Base-by-base conservation (phyloP, 768 basidiomycete genomes). In the Russula virescens region DNA sequence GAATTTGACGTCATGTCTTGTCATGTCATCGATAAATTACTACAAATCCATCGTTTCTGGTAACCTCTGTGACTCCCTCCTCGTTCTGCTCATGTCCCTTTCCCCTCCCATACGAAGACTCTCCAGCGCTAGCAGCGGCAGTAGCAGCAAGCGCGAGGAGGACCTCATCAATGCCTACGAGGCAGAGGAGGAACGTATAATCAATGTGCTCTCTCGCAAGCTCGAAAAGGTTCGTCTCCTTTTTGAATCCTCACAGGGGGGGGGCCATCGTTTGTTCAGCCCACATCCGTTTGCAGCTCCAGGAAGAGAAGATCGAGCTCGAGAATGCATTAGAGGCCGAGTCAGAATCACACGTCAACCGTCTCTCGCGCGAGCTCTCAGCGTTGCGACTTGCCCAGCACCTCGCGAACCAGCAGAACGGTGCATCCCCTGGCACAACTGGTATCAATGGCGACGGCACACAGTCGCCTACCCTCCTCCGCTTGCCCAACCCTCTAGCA, bases 111-210 rank as follows among this genome's bases (percentile, higher is more conserved):
- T 86, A 54, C 81, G 78, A 56, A 74, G 84, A 61, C 78, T 86
- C 60, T 84, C 85, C 13, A 75, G 77, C 2, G 77, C 80, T 38
- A 83, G 79, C 69, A 75, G 83, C 14, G 53, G 13, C 43, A 80
- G 77, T 63, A 81, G 49, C 50, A 67, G 58, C 59, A 81, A 81
- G 66, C 73, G 78, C 43, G 83, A 86, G 68, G 90, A 92, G 71
- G 86, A 83, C 56, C 78, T 93, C 70, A 92, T 92, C 70, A 91
- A 93, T 73, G 87, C 88, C 23, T 93, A 91, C 72, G 91, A 93
- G 69, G 91, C 91, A 13, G 91, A 94, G 74, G 90, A 94, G 74
- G 91, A 94, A 72, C 84, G 90, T 49, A 91, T 94, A 58, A 88
- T 91, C 66, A 92, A 91, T 63, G 78, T 88, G 8, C 76, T 94